Evolutionary conservation across 257 asterid species (phyloP).

Genomic region (Forsythia suspensa): DNA sequence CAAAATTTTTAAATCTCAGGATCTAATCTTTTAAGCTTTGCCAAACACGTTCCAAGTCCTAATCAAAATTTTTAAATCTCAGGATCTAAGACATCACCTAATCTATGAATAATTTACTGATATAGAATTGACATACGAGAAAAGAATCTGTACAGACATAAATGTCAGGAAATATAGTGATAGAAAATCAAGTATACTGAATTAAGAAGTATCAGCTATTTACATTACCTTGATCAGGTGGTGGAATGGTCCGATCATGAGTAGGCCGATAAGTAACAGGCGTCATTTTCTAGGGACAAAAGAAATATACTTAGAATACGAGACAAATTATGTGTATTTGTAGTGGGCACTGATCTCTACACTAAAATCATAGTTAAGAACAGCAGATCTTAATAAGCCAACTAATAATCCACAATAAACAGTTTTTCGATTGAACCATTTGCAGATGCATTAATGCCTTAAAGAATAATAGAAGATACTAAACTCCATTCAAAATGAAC

Average conservation of each 20-base stretch:
- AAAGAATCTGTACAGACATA: neutral
- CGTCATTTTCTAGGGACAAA: slow-evolving; percentile 31
- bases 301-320: slow-evolving; percentile 10
- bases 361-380: neutral
- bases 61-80: neutral
- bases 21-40: neutral
- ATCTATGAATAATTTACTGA: neutral
- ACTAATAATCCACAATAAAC: neutral
- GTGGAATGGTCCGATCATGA: slow-evolving; percentile 44
- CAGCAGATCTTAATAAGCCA: neutral
- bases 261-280: slow-evolving; percentile 45
- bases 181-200: neutral
- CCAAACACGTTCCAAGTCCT: neutral
- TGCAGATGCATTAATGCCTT: neutral
- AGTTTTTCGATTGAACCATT: neutral
- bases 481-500: neutral
- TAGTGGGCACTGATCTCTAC: too few relatives aligned
- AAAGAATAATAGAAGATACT: neutral
- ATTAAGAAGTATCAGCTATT: neutral
- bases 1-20: neutral
- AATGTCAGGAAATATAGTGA: neutral
- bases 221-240: slow-evolving; percentile 49
- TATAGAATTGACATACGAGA: neutral
- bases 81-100: neutral
- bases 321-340: neutral